A percentile compares a stretch with the other conserved stretches of the same genome.
Conservation (phyloP, 257 asterid genomes). For the Nicotiana undulata region DNA sequence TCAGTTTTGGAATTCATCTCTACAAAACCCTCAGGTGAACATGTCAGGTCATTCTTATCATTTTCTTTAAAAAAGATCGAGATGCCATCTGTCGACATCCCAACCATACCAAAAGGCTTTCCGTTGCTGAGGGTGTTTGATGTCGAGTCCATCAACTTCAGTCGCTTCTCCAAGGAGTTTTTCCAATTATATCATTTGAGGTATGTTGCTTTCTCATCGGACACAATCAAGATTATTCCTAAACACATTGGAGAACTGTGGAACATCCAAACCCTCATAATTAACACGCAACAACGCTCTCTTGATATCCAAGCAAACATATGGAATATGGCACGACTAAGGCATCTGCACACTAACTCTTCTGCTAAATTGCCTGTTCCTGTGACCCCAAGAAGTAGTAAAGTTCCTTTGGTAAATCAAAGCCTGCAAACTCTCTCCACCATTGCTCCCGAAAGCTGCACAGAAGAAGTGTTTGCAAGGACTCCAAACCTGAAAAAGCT, state of each 20-base stretch:
- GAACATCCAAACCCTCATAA: conserved; percentile 19
- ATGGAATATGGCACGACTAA: conserved; percentile 15
- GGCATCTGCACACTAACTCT: conserved; percentile 20
- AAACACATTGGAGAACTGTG: conserved; percentile 10
- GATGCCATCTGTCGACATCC: conserved; percentile 8
- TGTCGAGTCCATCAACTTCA: conserved; percentile 16
- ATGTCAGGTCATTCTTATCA: conserved; percentile 34
- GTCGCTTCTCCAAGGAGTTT: conserved; percentile 14
- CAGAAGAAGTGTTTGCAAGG: conserved; percentile 10
- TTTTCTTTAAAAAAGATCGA: conserved; percentile 13
- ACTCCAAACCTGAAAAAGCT: conserved; percentile 15
- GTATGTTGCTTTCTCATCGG: conserved; percentile 18
- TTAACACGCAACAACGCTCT: conserved; percentile 6
- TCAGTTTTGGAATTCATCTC: conserved; percentile 17
- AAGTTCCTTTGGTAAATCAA: conserved; percentile 11
- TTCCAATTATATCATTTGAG: conserved; percentile 16
- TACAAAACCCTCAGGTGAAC: background rate
- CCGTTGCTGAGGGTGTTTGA: conserved; percentile 25
- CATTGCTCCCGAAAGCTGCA: conserved; percentile 23
- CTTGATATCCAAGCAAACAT: conserved; percentile 16
- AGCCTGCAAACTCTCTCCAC: conserved; percentile 18
- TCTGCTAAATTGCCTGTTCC: conserved; percentile 8
- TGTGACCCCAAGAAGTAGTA: background rate
- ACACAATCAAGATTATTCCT: conserved; percentile 11
- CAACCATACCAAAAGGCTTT: conserved; percentile 23